A percentile compares a stretch with the other conserved stretches of the same genome.
These are phyloP conservation scores for Aspergillus conjunctus DNA, from an alignment of 495 filamentous ascomycete species.

Conservation along the genomic window DNA sequence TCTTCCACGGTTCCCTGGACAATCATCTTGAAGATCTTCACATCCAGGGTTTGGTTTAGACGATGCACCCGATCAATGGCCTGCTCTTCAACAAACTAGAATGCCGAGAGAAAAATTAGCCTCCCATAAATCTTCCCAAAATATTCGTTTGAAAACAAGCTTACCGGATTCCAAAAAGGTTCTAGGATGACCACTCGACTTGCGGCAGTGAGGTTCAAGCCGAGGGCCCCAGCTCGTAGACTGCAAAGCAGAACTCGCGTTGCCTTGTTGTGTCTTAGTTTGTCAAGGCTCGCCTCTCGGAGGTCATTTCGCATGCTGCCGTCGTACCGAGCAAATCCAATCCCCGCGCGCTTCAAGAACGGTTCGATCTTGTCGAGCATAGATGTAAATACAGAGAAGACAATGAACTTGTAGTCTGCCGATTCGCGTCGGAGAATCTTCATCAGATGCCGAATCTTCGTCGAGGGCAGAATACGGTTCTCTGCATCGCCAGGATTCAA, in stretches of 20 bases:
- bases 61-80: slow-evolving; percentile 98
- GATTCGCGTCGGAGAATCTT: slow-evolving; percentile 78
- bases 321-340: slow-evolving; percentile 87
- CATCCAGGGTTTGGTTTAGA: slow-evolving; percentile 90
- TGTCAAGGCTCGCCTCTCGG: slow-evolving; percentile 81
- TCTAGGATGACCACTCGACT: slow-evolving; percentile 93
- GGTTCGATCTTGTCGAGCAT: slow-evolving; percentile 98
- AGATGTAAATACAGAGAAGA: slow-evolving; percentile 95
- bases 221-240: slow-evolving; percentile 88
- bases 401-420: slow-evolving; percentile 85
- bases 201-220: slow-evolving; percentile 92
- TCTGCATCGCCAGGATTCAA: slow-evolving; percentile 47
- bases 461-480: slow-evolving; percentile 66
- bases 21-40: slow-evolving; percentile 91
- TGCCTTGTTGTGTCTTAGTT: slow-evolving; percentile 69
- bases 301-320: slow-evolving; percentile 93
- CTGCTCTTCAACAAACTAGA: slow-evolving; percentile 92
- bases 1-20: slow-evolving; percentile 86
- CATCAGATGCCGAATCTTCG: slow-evolving; percentile 87
- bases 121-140: not conserved
- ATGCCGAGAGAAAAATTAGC: slow-evolving; percentile 27
- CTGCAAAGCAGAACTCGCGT: slow-evolving; percentile 85
- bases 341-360: slow-evolving; percentile 71
- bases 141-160: slow-evolving; percentile 30
- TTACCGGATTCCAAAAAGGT: slow-evolving; percentile 95